Conservation (phyloP, 208 protist species). For the Balamuthia mandrillaris region DNA sequence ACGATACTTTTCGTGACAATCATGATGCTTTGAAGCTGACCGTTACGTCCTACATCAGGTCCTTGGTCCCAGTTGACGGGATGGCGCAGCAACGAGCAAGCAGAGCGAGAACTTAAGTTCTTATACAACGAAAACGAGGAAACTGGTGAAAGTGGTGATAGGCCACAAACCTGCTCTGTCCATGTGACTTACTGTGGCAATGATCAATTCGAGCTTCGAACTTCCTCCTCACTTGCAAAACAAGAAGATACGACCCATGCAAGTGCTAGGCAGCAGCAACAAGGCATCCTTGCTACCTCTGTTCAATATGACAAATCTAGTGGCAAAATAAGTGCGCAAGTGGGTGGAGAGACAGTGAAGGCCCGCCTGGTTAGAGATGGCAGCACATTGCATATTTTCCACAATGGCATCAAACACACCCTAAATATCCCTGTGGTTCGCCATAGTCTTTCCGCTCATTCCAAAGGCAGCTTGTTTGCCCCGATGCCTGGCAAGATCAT, state of each 20-base stretch:
- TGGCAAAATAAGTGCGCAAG: not conserved
- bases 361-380: not conserved
- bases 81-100: not conserved
- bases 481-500: conserved; percentile 89
- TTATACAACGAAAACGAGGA: not conserved
- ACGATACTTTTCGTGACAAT: not conserved
- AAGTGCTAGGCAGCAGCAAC: too few species aligned
- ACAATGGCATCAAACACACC: conserved; percentile 27
- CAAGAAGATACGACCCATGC: too few species aligned
- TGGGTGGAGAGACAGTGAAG: not conserved
- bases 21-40: not conserved
- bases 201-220: not conserved
- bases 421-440: conserved; percentile 9
- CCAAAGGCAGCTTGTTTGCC: conserved; percentile 51
- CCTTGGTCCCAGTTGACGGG: not conserved
- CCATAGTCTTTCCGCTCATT: not conserved
- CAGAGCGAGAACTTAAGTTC: not conserved
- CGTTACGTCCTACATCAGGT: not conserved
- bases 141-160: not conserved
- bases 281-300: too few species aligned
- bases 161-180: not conserved
- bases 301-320: not conserved
- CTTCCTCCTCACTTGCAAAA: not conserved
- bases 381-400: conserved; percentile 7
- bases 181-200: not conserved